Base-by-base conservation (phyloP, 768 basidiomycete species). In the Sporobolomyces phaffii region DNA sequence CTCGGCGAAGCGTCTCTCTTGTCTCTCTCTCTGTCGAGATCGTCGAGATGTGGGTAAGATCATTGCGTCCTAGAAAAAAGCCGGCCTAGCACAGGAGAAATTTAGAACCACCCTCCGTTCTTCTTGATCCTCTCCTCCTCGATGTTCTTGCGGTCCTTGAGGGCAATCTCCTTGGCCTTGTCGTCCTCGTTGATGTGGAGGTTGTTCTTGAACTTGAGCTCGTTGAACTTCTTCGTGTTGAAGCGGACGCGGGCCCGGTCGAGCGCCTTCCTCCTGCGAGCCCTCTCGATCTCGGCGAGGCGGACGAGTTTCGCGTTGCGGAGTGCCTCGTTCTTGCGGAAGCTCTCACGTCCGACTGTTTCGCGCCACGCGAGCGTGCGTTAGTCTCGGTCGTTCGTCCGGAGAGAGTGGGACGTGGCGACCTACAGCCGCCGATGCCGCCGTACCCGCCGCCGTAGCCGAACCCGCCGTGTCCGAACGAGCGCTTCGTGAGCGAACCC, bases 151-250 rank as follows among this genome's bases (percentile, higher is more conserved):
- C 8, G 24, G 26, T 48, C 47, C 13, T 43, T 29, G 28, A n/a
- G 11, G 2, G 41, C 41, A 41, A 57, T 17, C 7, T 2, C 54
- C 54, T 57, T 57, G 5, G 38, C 54, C 14, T 43, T 31, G 54
- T 44, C 22, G 40, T 43, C 54, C 41, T 17, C 20, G 54, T 57
- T 43, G 10, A 44, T 4, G 54, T 57, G 54, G 43, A 57, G 3
- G 26, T 44, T 10, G 54, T 57, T 57, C 40, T 57, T 57, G 54
- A 57, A 57, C 41, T 57, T 44, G 54, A 57, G 54, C 40, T 57
- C 54, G 54, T 57, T 57, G 41, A 57, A 57, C 15, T 57, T 44
- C 28, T 57, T 57, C 54, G 54, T 44, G 54, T 57, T 57, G 40
- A 57, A 44, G 15, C 20, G 5, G 41, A 57, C 54, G 6, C 15